Evolutionary conservation across 805 yeast species (phyloP).

Genomic region (Candida tammaniensis): DNA sequence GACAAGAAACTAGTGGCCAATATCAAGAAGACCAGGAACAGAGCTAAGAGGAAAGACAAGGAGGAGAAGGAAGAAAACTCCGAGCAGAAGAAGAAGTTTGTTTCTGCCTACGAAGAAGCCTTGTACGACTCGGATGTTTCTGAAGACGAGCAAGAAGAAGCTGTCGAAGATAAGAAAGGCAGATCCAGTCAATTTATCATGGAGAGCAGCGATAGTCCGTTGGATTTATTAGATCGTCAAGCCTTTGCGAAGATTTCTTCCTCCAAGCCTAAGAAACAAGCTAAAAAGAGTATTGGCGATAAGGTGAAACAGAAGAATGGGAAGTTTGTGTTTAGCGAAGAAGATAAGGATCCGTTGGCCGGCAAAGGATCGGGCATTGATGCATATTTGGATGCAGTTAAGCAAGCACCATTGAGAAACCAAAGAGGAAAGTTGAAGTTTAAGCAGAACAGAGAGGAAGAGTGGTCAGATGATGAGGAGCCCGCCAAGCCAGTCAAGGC

Average conservation of each 20-base stretch:
- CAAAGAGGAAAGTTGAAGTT: slow-evolving; percentile 88
- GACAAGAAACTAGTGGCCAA: slow-evolving; percentile 80
- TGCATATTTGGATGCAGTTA: slow-evolving; percentile 92
- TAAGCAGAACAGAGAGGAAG: slow-evolving; percentile 59
- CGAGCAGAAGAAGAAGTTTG: slow-evolving; percentile 47
- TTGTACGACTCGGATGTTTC: slow-evolving; percentile 69
- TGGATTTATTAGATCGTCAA: slow-evolving; percentile 83
- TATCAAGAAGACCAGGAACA: slow-evolving; percentile 80
- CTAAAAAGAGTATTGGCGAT: slow-evolving; percentile 40
- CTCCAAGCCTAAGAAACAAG: slow-evolving; percentile 67
- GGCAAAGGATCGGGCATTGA: slow-evolving; percentile 61
- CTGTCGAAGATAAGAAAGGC: slow-evolving; percentile 30
- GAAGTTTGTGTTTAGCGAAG: slow-evolving; percentile 62
- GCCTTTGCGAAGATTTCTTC: slow-evolving; percentile 88
- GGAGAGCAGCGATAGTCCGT: slow-evolving; percentile 73
- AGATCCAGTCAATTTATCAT: slow-evolving; percentile 64
- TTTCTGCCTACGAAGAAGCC: slow-evolving; percentile 91
- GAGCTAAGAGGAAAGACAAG: slow-evolving; percentile 72
- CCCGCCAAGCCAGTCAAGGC: slow-evolving; percentile 22
- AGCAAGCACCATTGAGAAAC: slow-evolving; percentile 90
- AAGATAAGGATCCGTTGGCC: slow-evolving; percentile 44
- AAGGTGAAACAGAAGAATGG: slow-evolving; percentile 59
- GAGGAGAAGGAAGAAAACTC: slow-evolving; percentile 30
- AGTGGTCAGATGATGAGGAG: slow-evolving; percentile 47
- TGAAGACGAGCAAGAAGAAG: slow-evolving; percentile 53